These are phyloP conservation scores for Aspergillus unguis DNA, from an alignment of 2,329 filamentous ascomycete species.

Conservation along the genomic window DNA sequence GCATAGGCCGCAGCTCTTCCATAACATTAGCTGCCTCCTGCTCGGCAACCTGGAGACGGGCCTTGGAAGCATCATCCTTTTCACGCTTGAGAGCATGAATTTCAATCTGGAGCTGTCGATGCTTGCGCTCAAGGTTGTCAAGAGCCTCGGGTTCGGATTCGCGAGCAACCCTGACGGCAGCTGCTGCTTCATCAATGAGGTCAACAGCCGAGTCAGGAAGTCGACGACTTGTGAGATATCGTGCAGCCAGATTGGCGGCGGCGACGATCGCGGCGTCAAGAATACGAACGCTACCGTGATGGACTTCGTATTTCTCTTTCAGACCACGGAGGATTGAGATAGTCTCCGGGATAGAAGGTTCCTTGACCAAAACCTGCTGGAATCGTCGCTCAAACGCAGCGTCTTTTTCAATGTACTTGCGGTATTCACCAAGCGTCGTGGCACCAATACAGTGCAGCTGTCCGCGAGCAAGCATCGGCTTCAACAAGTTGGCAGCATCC, in stretches of 20 bases:
- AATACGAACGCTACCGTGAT: constrained; percentile 89
- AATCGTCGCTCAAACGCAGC: constrained; percentile 97
- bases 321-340: constrained; percentile 97
- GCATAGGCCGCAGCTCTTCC: constrained; percentile 85
- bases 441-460: constrained; percentile 98
- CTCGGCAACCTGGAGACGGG: constrained; percentile 75
- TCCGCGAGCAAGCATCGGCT: constrained; percentile 95
- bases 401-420: constrained; percentile 99
- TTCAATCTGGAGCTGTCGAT: constrained; percentile 91
- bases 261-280: constrained; percentile 90
- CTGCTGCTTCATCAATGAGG: constrained; percentile 91
- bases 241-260: constrained; percentile 83
- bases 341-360: constrained; percentile 82
- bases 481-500: constrained; percentile 96
- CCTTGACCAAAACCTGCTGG: constrained; percentile 96
- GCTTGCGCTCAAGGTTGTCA: constrained; percentile 85
- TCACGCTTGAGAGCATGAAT: constrained; percentile 93
- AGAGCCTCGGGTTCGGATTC: constrained; percentile 96
- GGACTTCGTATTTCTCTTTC: constrained; percentile 97
- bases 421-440: constrained; percentile 90
- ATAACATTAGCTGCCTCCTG: constrained; percentile 91
- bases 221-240: constrained; percentile 86
- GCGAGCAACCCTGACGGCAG: constrained; percentile 89
- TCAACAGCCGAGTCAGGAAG: constrained; percentile 97
- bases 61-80: constrained; percentile 87